Evolutionary conservation across 2,329 filamentous ascomycete genomes (phyloP), one percentile per base, ranked within the genome.

Genomic region (Fusarium nurragi): DNA sequence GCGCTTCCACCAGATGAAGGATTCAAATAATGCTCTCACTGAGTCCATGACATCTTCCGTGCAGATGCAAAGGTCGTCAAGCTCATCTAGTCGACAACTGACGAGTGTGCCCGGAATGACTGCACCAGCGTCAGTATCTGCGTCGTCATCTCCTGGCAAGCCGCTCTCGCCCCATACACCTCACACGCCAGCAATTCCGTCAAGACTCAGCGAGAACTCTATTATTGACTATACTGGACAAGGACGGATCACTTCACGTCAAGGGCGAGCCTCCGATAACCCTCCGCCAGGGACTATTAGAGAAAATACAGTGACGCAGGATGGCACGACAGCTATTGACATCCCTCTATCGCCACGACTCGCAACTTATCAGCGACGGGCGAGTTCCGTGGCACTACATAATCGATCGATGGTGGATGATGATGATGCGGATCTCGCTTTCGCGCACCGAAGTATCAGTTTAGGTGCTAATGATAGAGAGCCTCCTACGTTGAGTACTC

Each of bases 1-100:
- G 21, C 93, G 91, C 70, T 98, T 95, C 73, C 93, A 95, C 71
- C 85, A 87, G 57, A 94, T 98, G 91, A 87, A 88, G 66, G 94
- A 97, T 60, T 94, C 92, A 1, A 94, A 97, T 73, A 91, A 92
- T 54, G 91, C 88, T 6, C 84, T 99, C 37, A 96, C 93, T 0
- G 95, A 99, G 51, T 97, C 93, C 1, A 93, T 99, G 84, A 93
- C 92, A 25, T 95, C 93, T 1, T 98, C 94, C 0, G 85, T 93
- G 71, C 87, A 96, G 69, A 80, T 97, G 55, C 91, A 97, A 43
- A 87, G 92, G 36, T 95, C 93, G 1, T 93, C 91, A 6, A 91
- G 87, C 57, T 92, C 93, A 1, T 88, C 86, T 0, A 88, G 86
- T 65, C 79, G 86, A 25, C 86, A 88, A 54, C 71, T 88, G 44